Conservation (phyloP, 306 rosid genomes). For the Datisca glomerata region DNA sequence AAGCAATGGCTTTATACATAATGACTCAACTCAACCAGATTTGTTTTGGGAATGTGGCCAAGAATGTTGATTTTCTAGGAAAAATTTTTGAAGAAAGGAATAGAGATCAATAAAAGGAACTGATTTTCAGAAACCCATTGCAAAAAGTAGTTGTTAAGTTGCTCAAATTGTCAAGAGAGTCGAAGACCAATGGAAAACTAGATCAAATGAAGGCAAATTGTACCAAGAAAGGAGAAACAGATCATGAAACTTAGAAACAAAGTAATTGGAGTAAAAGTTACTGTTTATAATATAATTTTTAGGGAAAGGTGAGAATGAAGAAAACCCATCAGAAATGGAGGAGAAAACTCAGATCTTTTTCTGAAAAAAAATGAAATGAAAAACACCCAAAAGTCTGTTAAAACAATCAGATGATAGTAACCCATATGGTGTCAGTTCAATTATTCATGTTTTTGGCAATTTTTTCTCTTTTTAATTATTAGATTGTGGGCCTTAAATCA, state of each 20-base stretch:
- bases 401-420: background rate
- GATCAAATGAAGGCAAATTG: constrained; percentile 1
- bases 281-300: no score
- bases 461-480: background rate
- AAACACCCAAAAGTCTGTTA: background rate
- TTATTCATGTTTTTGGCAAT: background rate
- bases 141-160: background rate
- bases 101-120: background rate
- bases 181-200: background rate
- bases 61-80: no score
- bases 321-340: constrained; percentile 1
- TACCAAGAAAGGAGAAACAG: background rate
- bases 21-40: background rate
- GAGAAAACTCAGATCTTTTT: constrained; percentile 2
- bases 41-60: no score
- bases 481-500: constrained; percentile 10
- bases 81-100: background rate
- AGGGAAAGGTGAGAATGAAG: background rate
- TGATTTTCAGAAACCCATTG: background rate
- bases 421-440: constrained; percentile 3
- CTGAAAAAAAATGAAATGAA: no score
- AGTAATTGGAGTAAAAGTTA: background rate
- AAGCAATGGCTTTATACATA: constrained; percentile 7
- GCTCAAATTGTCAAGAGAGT: background rate
- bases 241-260: constrained; percentile 1